These are phyloP conservation scores for Monascus purpureus DNA, from an alignment of 495 filamentous ascomycete species.

Conservation along the genomic window DNA sequence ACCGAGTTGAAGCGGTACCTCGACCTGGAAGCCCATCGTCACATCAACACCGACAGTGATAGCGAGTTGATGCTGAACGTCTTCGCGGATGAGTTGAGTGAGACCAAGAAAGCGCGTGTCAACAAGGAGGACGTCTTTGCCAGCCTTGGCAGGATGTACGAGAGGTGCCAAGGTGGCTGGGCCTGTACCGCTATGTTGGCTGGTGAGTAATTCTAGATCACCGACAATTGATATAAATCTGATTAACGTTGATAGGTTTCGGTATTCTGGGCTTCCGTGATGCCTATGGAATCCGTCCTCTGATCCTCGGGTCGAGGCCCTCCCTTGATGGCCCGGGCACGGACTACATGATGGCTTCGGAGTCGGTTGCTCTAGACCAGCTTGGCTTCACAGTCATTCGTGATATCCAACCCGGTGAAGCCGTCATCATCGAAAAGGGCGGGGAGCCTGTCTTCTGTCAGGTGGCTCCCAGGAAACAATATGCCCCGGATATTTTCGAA, in stretches of 20 bases:
- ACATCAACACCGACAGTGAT: slow-evolving; percentile 95
- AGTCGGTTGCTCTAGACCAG: slow-evolving; percentile 81
- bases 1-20: slow-evolving; percentile 61
- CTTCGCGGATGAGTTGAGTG: slow-evolving; percentile 84
- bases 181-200: slow-evolving; percentile 88
- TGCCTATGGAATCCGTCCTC: slow-evolving; percentile 76
- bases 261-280: slow-evolving; percentile 87
- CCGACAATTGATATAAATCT: neutral
- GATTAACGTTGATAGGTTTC: slow-evolving; percentile 39
- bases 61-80: slow-evolving; percentile 92
- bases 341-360: slow-evolving; percentile 98
- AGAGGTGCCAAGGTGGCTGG: slow-evolving; percentile 70
- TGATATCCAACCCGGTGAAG: slow-evolving; percentile 83
- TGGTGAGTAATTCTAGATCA: slow-evolving; percentile 29
- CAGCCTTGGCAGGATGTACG: slow-evolving; percentile 58
- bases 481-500: slow-evolving; percentile 92
- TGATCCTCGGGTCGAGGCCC: slow-evolving; percentile 65
- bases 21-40: slow-evolving; percentile 79
- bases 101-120: slow-evolving; percentile 91
- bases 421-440: slow-evolving; percentile 86
- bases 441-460: slow-evolving; percentile 59
- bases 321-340: slow-evolving; percentile 51
- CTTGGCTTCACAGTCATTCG: slow-evolving; percentile 69
- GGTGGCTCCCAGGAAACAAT: slow-evolving; percentile 53
- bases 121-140: slow-evolving; percentile 85